Evolutionary conservation across 805 yeast species (phyloP).

Genomic region (Diddensiella santjacobensis): DNA sequence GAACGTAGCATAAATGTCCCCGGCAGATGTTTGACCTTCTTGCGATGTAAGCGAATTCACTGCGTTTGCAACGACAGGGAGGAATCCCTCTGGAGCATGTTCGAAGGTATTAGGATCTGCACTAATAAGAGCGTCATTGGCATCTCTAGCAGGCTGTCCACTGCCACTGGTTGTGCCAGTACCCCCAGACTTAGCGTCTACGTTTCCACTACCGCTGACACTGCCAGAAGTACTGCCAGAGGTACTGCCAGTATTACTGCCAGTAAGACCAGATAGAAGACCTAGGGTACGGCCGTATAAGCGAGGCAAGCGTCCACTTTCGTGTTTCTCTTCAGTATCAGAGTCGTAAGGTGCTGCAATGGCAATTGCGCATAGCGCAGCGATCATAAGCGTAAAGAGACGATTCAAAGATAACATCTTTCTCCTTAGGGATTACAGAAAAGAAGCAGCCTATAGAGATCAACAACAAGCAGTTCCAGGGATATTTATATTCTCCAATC

Average conservation of each 20-base stretch:
- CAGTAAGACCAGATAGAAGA: neutral
- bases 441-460: no score
- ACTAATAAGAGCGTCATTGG: neutral
- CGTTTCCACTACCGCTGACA: neutral
- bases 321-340: neutral
- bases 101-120: slow-evolving; percentile 1
- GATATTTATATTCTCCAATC: no score
- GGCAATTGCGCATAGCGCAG: neutral
- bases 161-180: neutral
- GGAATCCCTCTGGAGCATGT: slow-evolving; percentile 13
- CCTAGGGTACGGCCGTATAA: neutral
- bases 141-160: neutral
- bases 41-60: slow-evolving; percentile 1
- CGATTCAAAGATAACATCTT: neutral
- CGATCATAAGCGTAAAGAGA: neutral
- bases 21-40: slow-evolving; percentile 13
- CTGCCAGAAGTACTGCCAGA: neutral
- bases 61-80: slow-evolving; percentile 7
- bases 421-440: no score
- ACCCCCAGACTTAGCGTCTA: neutral
- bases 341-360: neutral
- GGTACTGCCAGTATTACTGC: neutral
- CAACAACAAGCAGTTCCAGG: no score
- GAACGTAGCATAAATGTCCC: slow-evolving; percentile 9
- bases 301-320: neutral